These are phyloP conservation scores for Leccinum truebloodii DNA, from an alignment of 768 basidiomycete genomes.

Conservation along the genomic window DNA sequence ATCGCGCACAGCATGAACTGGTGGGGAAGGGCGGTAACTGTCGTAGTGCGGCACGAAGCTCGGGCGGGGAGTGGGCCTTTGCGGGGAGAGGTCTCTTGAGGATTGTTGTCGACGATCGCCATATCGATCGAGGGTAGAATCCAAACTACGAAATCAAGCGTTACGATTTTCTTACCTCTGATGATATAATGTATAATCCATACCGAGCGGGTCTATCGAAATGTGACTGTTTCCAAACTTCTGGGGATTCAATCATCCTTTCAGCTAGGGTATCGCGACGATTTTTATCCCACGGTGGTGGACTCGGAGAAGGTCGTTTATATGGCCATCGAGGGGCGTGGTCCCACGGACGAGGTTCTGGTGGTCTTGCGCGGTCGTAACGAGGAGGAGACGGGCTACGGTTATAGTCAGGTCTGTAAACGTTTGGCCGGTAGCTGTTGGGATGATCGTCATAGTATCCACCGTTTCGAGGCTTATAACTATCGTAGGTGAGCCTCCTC, in stretches of 20 bases:
- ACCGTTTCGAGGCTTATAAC: conserved; percentile 47
- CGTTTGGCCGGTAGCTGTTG: conserved; percentile 45
- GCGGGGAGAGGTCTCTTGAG: conserved; percentile 39
- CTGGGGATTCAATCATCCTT: conserved; percentile 73
- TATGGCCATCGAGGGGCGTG: conserved; percentile 46
- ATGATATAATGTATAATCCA: conserved; percentile 40
- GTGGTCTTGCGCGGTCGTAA: conserved; percentile 41
- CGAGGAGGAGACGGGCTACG: conserved; percentile 57
- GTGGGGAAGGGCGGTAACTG: conserved; percentile 48
- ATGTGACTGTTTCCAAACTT: conserved; percentile 66
- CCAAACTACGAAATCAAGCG: conserved; percentile 25
- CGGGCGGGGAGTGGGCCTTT: conserved; percentile 33
- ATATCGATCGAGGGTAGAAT: conserved; percentile 35
- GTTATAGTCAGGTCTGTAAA: conserved; percentile 40
- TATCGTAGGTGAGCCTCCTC: conserved; percentile 49
- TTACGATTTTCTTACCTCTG: conserved; percentile 25
- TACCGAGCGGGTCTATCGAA: conserved; percentile 42
- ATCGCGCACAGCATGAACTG: conserved; percentile 40
- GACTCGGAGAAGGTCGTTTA: conserved; percentile 41
- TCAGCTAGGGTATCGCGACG: conserved; percentile 43
- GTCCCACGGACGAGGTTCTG: conserved; percentile 50
- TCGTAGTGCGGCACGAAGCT: conserved; percentile 42
- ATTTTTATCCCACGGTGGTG: conserved; percentile 33
- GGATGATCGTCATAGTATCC: conserved; percentile 41
- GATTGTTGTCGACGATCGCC: conserved; percentile 37